phyloP scores from a whole-genome alignment of 345 rosid species.

The Gossypium mustelinum region DNA sequence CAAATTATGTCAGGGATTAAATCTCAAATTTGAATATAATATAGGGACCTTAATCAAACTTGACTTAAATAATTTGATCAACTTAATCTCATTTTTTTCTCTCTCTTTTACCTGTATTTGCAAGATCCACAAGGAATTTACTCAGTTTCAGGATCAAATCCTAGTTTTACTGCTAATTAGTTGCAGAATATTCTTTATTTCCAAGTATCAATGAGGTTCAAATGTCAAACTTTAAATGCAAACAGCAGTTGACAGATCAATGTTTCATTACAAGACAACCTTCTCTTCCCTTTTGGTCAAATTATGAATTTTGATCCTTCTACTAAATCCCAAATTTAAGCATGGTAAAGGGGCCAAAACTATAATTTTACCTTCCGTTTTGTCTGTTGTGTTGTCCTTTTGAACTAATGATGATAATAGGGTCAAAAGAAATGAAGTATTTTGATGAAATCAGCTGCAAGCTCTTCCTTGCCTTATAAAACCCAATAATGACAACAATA shows the following conservation, averaged over 20 bases:
- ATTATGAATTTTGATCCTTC: too few species aligned
- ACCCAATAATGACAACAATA: too few species aligned
- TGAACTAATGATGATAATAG: background rate
- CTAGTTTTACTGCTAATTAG: background rate
- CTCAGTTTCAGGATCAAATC: background rate
- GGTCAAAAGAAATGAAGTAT: background rate
- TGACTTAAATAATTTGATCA: too few species aligned
- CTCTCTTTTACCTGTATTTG: too few species aligned
- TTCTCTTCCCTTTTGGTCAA: background rate
- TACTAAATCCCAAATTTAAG: too few species aligned
- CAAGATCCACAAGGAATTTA: background rate
- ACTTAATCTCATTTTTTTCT: too few species aligned
- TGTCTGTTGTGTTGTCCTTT: background rate
- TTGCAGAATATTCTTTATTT: background rate
- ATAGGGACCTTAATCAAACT: background rate
- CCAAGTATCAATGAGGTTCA: background rate
- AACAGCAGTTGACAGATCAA: background rate
- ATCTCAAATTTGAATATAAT: background rate
- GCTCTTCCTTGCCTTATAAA: background rate
- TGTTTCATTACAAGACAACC: conserved; percentile 1
- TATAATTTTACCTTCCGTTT: background rate
- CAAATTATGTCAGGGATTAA: too few species aligned
- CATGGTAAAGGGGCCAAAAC: too few species aligned
- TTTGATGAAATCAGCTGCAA: conserved; percentile 9
- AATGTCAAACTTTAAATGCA: background rate